These are phyloP conservation scores for Claviceps sp. DNA, from an alignment of 2,329 filamentous ascomycete species.

Conservation along the genomic window DNA sequence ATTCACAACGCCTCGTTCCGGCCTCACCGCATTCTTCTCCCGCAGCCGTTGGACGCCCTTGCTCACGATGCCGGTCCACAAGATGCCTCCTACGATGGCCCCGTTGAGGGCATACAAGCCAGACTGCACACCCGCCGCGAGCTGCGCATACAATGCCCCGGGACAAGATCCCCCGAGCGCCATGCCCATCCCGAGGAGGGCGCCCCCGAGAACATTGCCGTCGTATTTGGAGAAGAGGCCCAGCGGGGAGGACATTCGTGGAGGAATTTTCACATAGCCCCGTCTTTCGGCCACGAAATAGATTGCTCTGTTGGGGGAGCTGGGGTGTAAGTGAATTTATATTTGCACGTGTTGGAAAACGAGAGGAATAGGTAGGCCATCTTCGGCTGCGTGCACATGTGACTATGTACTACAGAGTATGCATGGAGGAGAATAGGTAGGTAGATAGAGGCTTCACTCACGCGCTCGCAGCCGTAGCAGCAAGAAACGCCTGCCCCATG, in stretches of 20 bases:
- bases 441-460: slow-evolving; percentile 24
- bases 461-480: slow-evolving; percentile 48
- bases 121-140: slow-evolving; percentile 37
- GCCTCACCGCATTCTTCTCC: slow-evolving; percentile 13
- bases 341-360: neutral
- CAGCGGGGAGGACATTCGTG: slow-evolving; percentile 37
- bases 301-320: slow-evolving; percentile 22
- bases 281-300: slow-evolving; percentile 32
- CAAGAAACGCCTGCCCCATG: slow-evolving; percentile 52
- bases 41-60: slow-evolving; percentile 18
- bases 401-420: neutral
- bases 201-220: slow-evolving; percentile 51
- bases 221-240: slow-evolving; percentile 42
- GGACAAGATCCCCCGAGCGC: slow-evolving; percentile 51
- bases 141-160: slow-evolving; percentile 49
- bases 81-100: slow-evolving; percentile 39
- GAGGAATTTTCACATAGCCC: slow-evolving; percentile 28
- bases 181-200: slow-evolving; percentile 52
- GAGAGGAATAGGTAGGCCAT: neutral
- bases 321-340: neutral
- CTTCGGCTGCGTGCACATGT: neutral
- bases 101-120: slow-evolving; percentile 41
- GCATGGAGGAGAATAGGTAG: neutral
- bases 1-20: slow-evolving; percentile 21
- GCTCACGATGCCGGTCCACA: slow-evolving; percentile 33